A percentile compares a stretch with the other conserved stretches of the same genome.
Evolutionary conservation across 495 filamentous ascomycete genomes (phyloP).

Genomic region (Penicillium atrosanguineum): DNA sequence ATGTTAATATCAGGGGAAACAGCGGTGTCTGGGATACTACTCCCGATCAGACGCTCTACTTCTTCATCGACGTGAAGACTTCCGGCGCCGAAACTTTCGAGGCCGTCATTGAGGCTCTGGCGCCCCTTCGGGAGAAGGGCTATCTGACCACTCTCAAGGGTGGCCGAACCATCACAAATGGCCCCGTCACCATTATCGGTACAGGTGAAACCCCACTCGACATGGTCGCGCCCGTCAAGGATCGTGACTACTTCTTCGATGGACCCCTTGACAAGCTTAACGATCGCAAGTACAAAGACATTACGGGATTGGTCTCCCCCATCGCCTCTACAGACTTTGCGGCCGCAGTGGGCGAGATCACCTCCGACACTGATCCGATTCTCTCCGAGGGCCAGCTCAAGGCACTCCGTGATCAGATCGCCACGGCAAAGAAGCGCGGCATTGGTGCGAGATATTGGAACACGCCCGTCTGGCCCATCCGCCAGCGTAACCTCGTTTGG

Average conservation of each 20-base stretch:
- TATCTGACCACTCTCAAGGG: constrained; percentile 59
- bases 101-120: constrained; percentile 59
- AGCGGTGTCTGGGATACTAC: constrained; percentile 50
- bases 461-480: constrained; percentile 63
- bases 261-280: constrained; percentile 50
- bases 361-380: constrained; percentile 24
- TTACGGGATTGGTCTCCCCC: constrained; percentile 48
- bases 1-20: constrained; percentile 1
- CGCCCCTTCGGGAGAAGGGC: constrained; percentile 59
- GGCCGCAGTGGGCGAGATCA: constrained; percentile 40
- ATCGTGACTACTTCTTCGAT: constrained; percentile 63
- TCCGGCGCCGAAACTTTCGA: constrained; percentile 48
- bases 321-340: constrained; percentile 50
- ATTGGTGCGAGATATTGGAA: constrained; percentile 74
- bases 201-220: constrained; percentile 78
- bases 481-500: constrained; percentile 69
- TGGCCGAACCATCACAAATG: constrained; percentile 42
- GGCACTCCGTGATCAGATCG: constrained; percentile 58
- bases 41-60: constrained; percentile 58
- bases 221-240: constrained; percentile 45
- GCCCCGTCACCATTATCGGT: constrained; percentile 73
- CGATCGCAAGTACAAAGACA: constrained; percentile 38
- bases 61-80: constrained; percentile 73
- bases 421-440: constrained; percentile 58
- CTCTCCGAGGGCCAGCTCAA: constrained; percentile 52